Base-by-base conservation (phyloP, 139 green algal species). In the Micractinium conductrix region DNA sequence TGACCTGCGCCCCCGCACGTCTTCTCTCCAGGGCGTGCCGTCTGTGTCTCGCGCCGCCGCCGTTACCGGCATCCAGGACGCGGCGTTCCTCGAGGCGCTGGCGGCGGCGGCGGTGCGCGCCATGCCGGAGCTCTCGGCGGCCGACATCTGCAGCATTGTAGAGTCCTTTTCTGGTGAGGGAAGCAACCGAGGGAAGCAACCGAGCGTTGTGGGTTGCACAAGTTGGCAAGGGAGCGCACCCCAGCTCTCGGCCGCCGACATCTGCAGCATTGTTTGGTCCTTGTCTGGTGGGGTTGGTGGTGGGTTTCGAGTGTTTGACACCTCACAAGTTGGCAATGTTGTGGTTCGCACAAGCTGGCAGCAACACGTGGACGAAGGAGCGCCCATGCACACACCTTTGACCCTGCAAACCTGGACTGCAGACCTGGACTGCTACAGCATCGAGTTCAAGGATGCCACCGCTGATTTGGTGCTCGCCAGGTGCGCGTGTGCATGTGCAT, bases 361-460 rank as follows among this genome's bases (percentile, higher is more conserved):
- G n/a, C n/a, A n/a, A n/a, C n/a, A n/a, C n/a, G n/a, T n/a, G n/a
- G n/a, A n/a, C n/a, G n/a, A n/a, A n/a, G n/a, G n/a, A n/a, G n/a
- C n/a, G n/a, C n/a, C n/a, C n/a, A n/a, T n/a, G n/a, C n/a, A n/a
- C n/a, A n/a, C n/a, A n/a, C n/a, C n/a, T n/a, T n/a, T n/a, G n/a
- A n/a, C n/a, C n/a, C 53, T 70, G 62, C 62, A 40, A 21, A 71
- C 3, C 63, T 71, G 63, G 2, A 42, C 2, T 37, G 40, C 76
- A 82, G 76, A 82, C 55, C 55, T 82, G 76, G 76, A 72, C 55
- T 82, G 76, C 76, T 82, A 82, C 76, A 83, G 55, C 33, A 63
- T 88, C 33, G 75, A 69, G 37, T 88, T 88, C 67, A 88, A 88
- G 38, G 85, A 86, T 28, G 85, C 85, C 30, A 69, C 70, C 28